A percentile compares a stretch with the other conserved stretches of the same genome.
Evolutionary conservation across 805 yeast genomes (phyloP).

Genomic region (Pichia sporocuriosa): DNA sequence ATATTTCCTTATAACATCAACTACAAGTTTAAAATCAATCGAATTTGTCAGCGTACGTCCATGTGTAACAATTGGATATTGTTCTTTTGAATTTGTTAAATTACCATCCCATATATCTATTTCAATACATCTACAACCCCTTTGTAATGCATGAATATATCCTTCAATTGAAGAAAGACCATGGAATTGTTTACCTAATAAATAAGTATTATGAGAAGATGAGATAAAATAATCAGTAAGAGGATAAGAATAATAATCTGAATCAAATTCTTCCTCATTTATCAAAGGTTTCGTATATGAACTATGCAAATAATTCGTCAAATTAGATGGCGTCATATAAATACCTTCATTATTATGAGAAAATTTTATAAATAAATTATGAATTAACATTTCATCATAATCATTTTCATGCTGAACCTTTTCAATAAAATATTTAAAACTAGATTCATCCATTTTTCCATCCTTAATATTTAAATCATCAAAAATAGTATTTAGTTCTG

Average conservation of each 20-base stretch:
- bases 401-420: conserved; percentile 33
- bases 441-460: conserved; percentile 22
- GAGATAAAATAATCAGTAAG: conserved; percentile 82
- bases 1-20: conserved; percentile 68
- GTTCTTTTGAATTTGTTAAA: conserved; percentile 28
- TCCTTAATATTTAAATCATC: conserved; percentile 19
- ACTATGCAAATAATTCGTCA: conserved; percentile 29
- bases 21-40: conserved; percentile 60
- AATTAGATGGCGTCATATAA: conserved; percentile 22
- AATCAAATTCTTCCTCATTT: conserved; percentile 14
- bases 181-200: conserved; percentile 80
- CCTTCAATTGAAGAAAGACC: conserved; percentile 88
- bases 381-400: conserved; percentile 15
- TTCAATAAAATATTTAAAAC: conserved; percentile 39
- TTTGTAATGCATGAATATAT: conserved; percentile 75
- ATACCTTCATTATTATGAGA: conserved; percentile 16
- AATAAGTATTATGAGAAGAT: conserved; percentile 91
- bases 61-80: conserved; percentile 78
- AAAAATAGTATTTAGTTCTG: conserved; percentile 47
- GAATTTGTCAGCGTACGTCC: conserved; percentile 80
- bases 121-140: conserved; percentile 94
- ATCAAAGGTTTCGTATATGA: conserved; percentile 23
- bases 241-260: conserved; percentile 48
- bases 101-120: conserved; percentile 86
- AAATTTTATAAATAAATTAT: conserved; percentile 35